Conservation (phyloP, 768 basidiomycete genomes). For the Mycena maculata region DNA sequence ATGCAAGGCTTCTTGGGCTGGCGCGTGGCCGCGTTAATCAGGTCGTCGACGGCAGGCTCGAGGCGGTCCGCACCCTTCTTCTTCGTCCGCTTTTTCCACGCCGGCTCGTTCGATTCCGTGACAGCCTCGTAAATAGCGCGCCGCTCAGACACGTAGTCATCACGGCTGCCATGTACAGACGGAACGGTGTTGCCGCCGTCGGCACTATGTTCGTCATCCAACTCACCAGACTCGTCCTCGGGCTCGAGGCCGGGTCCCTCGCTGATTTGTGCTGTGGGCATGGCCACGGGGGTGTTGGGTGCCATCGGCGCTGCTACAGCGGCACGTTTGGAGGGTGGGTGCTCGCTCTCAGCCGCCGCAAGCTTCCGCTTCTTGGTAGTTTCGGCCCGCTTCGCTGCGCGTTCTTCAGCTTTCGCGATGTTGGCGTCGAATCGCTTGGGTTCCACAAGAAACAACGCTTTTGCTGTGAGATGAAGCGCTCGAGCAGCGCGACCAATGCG, state of each 20-base stretch:
- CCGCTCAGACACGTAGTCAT: not conserved
- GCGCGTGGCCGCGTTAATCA: slow-evolving; percentile 7
- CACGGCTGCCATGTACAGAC: not conserved
- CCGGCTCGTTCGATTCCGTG: not conserved
- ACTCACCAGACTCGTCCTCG: no score
- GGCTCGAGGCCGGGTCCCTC: no score
- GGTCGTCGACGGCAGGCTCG: slow-evolving; percentile 13
- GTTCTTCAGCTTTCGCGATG: slow-evolving; percentile 24
- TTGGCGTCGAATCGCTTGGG: slow-evolving; percentile 37
- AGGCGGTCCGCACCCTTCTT: slow-evolving; percentile 5
- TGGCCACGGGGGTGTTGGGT: not conserved
- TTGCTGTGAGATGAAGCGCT: slow-evolving; percentile 17
- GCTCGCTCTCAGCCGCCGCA: not conserved
- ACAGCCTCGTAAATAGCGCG: not conserved
- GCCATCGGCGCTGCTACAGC: not conserved
- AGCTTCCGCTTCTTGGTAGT: slow-evolving; percentile 6
- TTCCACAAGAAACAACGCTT: slow-evolving; percentile 35
- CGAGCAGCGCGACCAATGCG: slow-evolving; percentile 41
- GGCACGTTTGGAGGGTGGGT: not conserved
- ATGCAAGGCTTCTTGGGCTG: slow-evolving; percentile 1
- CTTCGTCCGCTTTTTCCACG: slow-evolving; percentile 7
- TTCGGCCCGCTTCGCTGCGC: not conserved
- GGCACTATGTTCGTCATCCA: no score
- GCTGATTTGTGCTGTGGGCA: no score
- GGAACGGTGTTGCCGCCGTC: no score